A percentile compares a stretch with the other conserved stretches of the same genome.
Evolutionary conservation across 2,329 filamentous ascomycete species (phyloP).

Genomic region (Hypomyces perniciosus): DNA sequence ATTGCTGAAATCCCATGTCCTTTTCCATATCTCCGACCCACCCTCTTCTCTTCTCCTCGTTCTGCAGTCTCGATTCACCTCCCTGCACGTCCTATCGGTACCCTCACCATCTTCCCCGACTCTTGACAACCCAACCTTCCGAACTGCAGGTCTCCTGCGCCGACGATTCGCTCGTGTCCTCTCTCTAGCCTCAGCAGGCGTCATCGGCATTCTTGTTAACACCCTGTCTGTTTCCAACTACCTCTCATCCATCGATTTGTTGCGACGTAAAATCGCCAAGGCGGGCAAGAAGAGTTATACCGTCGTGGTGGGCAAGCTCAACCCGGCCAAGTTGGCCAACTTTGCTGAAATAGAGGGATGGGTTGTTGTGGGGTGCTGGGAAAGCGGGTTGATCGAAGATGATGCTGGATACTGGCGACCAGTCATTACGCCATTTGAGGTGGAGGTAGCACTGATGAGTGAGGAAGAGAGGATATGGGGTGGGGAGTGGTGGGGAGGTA

Average conservation of each 20-base stretch:
- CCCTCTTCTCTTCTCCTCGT: slow-evolving; percentile 79
- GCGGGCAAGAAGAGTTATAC: slow-evolving; percentile 94
- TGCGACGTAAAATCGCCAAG: slow-evolving; percentile 64
- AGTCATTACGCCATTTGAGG: slow-evolving; percentile 91
- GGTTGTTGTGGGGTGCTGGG: slow-evolving; percentile 98
- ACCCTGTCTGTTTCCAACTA: slow-evolving; percentile 91
- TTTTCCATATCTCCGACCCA: slow-evolving; percentile 82
- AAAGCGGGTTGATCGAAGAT: slow-evolving; percentile 86
- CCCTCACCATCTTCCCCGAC: slow-evolving; percentile 44
- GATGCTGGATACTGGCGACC: slow-evolving; percentile 76
- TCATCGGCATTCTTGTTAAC: slow-evolving; percentile 93
- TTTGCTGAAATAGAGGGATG: slow-evolving; percentile 93
- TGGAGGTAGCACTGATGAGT: slow-evolving; percentile 67
- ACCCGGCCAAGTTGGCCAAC: slow-evolving; percentile 92
- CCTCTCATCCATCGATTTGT: slow-evolving; percentile 67
- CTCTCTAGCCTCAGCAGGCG: slow-evolving; percentile 68
- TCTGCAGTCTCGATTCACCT: slow-evolving; percentile 72
- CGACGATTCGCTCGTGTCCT: slow-evolving; percentile 86
- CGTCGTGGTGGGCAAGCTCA: slow-evolving; percentile 93
- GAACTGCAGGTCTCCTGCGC: slow-evolving; percentile 56
- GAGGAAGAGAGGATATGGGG: slow-evolving; percentile 80
- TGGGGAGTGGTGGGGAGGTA: slow-evolving; percentile 82
- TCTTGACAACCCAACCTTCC: slow-evolving; percentile 40
- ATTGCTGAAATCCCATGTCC: slow-evolving; percentile 59
- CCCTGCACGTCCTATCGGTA: slow-evolving; percentile 72